These are phyloP conservation scores for Globisporangium alternatum DNA, from an alignment of 352 stramenopile genomes.

Conservation along the genomic window DNA sequence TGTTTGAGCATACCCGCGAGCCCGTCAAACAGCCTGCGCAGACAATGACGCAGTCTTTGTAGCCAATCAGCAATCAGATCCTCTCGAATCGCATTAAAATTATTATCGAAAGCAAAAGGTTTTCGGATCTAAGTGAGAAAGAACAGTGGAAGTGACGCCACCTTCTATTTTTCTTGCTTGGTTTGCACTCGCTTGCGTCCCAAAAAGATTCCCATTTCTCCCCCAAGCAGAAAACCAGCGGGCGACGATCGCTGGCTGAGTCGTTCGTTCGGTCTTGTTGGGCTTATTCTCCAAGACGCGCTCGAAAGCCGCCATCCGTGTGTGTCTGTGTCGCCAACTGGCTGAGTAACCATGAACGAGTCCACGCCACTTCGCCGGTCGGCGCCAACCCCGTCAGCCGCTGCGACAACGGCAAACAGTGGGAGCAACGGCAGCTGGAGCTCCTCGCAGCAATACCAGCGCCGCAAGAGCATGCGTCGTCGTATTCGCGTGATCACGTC, in stretches of 20 bases:
- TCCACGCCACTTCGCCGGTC: constrained; percentile 40
- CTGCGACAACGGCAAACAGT: constrained; percentile 14
- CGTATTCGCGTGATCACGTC: constrained; percentile 23
- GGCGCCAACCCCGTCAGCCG: constrained; percentile 18
- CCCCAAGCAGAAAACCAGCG: constrained; percentile 15
- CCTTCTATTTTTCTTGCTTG: constrained; percentile 11
- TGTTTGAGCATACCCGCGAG: neutral
- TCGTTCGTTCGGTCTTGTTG: neutral
- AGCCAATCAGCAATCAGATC: constrained; percentile 8
- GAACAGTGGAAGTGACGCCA: constrained; percentile 13
- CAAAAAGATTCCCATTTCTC: constrained; percentile 6
- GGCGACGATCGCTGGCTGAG: neutral
- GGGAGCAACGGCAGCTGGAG: neutral
- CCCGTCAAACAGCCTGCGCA: constrained; percentile 10
- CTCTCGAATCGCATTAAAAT: neutral
- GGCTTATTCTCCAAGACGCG: constrained; percentile 5
- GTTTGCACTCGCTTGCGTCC: neutral
- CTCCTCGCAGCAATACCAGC: constrained; percentile 15
- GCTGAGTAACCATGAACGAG: constrained; percentile 37
- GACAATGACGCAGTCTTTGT: neutral
- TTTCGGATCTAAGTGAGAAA: neutral
- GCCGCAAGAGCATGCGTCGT: constrained; percentile 11
- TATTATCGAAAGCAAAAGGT: neutral
- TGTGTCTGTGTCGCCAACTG: neutral
- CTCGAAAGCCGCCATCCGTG: neutral